Percentiles rank a stretch among this genome's conserved stretches.
phyloP scores from a whole-genome alignment of 495 filamentous ascomycete genomes.

The Xylaria cubensis region DNA sequence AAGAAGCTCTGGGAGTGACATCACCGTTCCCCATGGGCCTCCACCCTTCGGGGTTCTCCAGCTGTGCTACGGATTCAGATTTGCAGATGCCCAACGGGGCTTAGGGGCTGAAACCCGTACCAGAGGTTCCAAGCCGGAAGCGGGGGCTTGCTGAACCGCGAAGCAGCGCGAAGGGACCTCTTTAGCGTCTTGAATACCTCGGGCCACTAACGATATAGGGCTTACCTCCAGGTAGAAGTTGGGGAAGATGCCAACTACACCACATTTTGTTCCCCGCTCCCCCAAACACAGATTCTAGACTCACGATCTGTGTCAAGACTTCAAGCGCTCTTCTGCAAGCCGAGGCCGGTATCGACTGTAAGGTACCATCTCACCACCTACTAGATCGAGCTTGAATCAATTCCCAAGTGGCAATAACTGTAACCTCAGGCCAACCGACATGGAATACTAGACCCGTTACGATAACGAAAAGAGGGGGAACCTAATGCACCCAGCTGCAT shows the following conservation, averaged over 20 bases:
- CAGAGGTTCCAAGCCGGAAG: constrained; percentile 7
- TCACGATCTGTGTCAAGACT: neutral
- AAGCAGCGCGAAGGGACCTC: neutral
- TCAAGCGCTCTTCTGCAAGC: neutral
- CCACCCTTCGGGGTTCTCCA: neutral
- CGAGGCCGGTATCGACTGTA: neutral
- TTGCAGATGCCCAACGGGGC: neutral
- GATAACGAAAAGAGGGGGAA: neutral
- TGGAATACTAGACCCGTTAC: neutral
- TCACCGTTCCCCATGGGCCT: neutral
- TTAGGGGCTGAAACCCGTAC: constrained; percentile 4
- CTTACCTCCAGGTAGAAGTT: neutral
- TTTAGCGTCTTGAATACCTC: neutral
- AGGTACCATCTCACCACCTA: constrained; percentile 6
- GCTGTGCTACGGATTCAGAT: neutral
- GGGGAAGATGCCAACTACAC: neutral
- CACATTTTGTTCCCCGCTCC: neutral
- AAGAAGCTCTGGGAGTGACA: constrained; percentile 16
- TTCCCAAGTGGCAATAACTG: neutral
- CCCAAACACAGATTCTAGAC: constrained; percentile 1
- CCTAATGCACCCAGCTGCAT: constrained; percentile 4
- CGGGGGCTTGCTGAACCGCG: neutral
- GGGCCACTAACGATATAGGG: no score
- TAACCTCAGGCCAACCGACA: constrained; percentile 1
- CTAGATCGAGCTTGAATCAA: neutral